Evolutionary conservation across 2,329 filamentous ascomycete genomes (phyloP), one percentile per base, ranked within the genome.

Genomic region (Talaromyces sp.): DNA sequence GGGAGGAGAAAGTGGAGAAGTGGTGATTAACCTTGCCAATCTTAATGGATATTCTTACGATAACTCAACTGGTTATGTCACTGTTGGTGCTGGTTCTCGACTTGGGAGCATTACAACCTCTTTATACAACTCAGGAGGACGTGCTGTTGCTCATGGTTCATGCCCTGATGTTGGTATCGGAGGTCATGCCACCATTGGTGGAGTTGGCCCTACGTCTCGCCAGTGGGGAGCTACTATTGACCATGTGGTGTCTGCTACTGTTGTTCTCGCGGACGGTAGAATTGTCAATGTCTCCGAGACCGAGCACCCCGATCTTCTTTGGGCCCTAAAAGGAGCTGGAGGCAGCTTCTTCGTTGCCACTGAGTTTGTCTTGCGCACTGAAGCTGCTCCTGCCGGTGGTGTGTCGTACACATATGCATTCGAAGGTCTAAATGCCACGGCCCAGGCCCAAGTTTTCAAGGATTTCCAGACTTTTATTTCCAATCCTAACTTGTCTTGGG

Each of bases 381-480:
- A 73, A 45, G 62, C 65, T 5, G 70, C 72, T 8, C 76, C 74
- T 1, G 54, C 74, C 5, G 70, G 74, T n/a, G 75, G 84, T 5
- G 75, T 87, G 8, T 78, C 84, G 59, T 87, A 84, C 67, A 79
- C 79, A 1, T 87, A 81, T 69, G 77, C 75, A 10, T 71, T 85
- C 57, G 76, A 74, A n/a, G 74, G 83, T 4, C 78, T 77, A 4
- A 77, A 73, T 5, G 76, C 79, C 33, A 63, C 72, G 9, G 75
- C 80, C 0, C 77, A 81, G 63, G 78, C 80, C 0, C 65, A 73
- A 9, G 63, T 81, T 0, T 85, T 81, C 69, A 74, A 78, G 57
- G 69, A 78, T n/a, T 88, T 84, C 85, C 84, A 87, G 61, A 73
- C 73, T 0, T 72, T 87, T 9, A 73, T 83, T 36, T 69, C 76